phyloP scores from a whole-genome alignment of 805 yeast species.

The Teunomyces barrocoloradensis region DNA sequence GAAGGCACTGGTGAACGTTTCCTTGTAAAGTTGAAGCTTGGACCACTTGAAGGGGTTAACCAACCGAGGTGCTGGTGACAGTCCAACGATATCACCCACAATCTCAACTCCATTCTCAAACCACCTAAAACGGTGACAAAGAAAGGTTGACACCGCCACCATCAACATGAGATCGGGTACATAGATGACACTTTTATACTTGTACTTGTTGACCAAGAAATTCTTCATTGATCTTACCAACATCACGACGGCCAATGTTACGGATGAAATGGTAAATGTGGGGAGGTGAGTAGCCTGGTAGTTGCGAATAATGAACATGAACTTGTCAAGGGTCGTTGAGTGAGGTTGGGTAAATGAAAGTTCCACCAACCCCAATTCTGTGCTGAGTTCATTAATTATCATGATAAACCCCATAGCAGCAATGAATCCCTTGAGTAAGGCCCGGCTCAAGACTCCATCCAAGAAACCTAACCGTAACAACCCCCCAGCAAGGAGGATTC shows the following conservation, averaged over 20 bases:
- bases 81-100: constrained; percentile 23
- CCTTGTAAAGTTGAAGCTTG: constrained; percentile 20
- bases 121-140: constrained; percentile 27
- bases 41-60: constrained; percentile 23
- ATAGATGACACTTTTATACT: constrained; percentile 19
- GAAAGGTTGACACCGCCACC: constrained; percentile 27
- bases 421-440: constrained; percentile 77
- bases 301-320: constrained; percentile 12
- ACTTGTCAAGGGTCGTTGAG: constrained; percentile 20
- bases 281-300: constrained; percentile 12
- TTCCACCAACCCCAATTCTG: constrained; percentile 38
- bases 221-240: constrained; percentile 18
- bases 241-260: constrained; percentile 22
- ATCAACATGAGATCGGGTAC: constrained; percentile 32
- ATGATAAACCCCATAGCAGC: constrained; percentile 84
- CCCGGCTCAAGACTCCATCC: constrained; percentile 74
- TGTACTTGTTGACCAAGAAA: constrained; percentile 14
- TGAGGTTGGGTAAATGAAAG: constrained; percentile 20
- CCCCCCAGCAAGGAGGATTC: constrained; percentile 18
- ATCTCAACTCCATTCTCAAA: constrained; percentile 24
- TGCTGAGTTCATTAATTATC: constrained; percentile 55
- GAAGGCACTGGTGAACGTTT: constrained; percentile 28
- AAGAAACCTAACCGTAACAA: constrained; percentile 81
- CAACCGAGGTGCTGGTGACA: constrained; percentile 3
- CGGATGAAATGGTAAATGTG: constrained; percentile 17